Conservation (phyloP, 495 filamentous ascomycete genomes). For the Bryoglossum gracile region DNA sequence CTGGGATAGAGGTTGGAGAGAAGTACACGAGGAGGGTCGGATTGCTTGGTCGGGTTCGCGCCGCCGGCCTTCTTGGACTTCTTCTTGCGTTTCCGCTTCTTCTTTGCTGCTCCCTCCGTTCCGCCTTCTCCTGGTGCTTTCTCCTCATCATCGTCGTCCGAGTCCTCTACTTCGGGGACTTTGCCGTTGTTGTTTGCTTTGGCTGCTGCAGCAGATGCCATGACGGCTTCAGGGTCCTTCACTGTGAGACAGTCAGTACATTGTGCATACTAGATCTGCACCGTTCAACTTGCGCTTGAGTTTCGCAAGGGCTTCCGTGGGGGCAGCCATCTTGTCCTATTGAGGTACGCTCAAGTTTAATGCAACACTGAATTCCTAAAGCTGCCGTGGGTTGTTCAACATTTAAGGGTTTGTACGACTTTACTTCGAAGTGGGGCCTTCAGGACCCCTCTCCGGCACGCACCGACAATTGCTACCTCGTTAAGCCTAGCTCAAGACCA, state of each 20-base stretch:
- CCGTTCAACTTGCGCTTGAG: constrained; percentile 45
- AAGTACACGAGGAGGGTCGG: constrained; percentile 66
- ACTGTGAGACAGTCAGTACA: too few species aligned
- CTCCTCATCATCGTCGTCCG: constrained; percentile 53
- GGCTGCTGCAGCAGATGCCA: constrained; percentile 27
- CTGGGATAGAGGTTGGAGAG: constrained; percentile 71
- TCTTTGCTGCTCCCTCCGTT: constrained; percentile 34
- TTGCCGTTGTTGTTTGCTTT: constrained; percentile 45
- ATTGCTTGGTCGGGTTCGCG: constrained; percentile 70
- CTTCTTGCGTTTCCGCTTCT: constrained; percentile 75
- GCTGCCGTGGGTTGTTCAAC: too few species aligned
- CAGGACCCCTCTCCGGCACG: too few species aligned
- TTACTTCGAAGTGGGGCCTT: too few species aligned
- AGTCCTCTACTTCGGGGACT: constrained; percentile 53
- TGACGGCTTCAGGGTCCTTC: constrained; percentile 17
- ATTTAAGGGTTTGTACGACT: too few species aligned
- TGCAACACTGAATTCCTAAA: too few species aligned
- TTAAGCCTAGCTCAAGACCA: neutral
- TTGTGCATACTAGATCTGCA: too few species aligned
- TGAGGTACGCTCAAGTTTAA: too few species aligned
- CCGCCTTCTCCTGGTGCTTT: constrained; percentile 26
- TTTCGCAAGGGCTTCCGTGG: constrained; percentile 42
- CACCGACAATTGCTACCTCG: neutral
- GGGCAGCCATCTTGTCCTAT: constrained; percentile 43
- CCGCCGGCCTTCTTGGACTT: constrained; percentile 71